Percentiles rank a stretch among this genome's conserved stretches.
Conservation (phyloP, 371 early-diverging fungal species). For the Coemansia sp. region DNA sequence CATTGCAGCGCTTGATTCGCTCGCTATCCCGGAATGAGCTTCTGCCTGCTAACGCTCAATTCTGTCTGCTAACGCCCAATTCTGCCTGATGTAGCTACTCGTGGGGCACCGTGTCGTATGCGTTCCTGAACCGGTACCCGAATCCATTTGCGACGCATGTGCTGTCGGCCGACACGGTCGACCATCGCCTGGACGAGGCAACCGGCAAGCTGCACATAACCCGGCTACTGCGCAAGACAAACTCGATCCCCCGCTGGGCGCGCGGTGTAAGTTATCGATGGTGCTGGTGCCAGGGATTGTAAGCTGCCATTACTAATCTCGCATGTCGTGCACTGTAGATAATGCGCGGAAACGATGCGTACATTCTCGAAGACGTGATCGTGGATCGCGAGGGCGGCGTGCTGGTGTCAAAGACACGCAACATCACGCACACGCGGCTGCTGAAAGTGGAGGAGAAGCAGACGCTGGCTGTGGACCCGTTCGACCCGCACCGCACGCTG, state of each 20-base stretch:
- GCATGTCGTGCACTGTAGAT: slow-evolving; percentile 19
- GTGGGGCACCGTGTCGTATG: slow-evolving; percentile 85
- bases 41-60: not conserved
- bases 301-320: too few species aligned
- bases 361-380: slow-evolving; percentile 62
- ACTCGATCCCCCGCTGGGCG: slow-evolving; percentile 88
- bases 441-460: slow-evolving; percentile 93
- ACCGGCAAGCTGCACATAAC: slow-evolving; percentile 83
- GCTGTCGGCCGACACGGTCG: slow-evolving; percentile 86
- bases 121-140: slow-evolving; percentile 93
- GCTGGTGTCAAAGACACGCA: slow-evolving; percentile 84
- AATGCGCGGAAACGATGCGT: slow-evolving; percentile 50
- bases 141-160: slow-evolving; percentile 98
- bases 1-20: not conserved
- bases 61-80: too few species aligned
- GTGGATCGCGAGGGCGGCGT: slow-evolving; percentile 74
- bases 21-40: not conserved
- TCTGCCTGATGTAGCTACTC: slow-evolving; percentile 55
- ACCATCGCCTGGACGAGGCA: slow-evolving; percentile 76
- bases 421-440: slow-evolving; percentile 87
- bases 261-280: slow-evolving; percentile 43
- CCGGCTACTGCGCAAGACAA: slow-evolving; percentile 85
- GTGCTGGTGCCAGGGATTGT: not conserved
- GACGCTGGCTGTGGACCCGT: slow-evolving; percentile 63
- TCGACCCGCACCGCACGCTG: slow-evolving; percentile 62